A percentile compares a stretch with the other conserved stretches of the same genome.
These are phyloP conservation scores for Boletus sp. DNA, from an alignment of 1,284 basidiomycete genomes.

Conservation along the genomic window DNA sequence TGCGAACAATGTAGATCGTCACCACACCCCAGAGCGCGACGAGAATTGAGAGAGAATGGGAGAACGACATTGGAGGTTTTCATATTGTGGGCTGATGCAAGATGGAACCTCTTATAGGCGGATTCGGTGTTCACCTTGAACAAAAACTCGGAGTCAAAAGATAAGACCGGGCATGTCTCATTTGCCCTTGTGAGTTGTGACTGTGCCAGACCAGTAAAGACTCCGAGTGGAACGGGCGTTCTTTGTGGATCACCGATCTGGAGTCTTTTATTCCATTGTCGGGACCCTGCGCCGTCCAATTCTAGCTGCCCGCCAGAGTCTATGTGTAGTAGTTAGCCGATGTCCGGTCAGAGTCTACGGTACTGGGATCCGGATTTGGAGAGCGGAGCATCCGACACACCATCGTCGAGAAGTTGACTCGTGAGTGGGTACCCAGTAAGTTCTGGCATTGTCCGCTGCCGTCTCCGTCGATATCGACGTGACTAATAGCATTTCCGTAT, in stretches of 20 bases:
- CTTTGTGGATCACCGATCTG: background rate
- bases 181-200: conserved; percentile 21
- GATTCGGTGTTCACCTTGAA: conserved; percentile 10
- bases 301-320: too few relatives aligned
- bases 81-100: conserved; percentile 1
- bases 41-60: conserved; percentile 16
- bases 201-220: background rate
- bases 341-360: too few relatives aligned
- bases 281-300: too few relatives aligned
- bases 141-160: conserved; percentile 11
- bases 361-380: background rate
- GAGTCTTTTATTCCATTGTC: background rate
- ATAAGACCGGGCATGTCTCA: conserved; percentile 7
- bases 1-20: conserved; percentile 20
- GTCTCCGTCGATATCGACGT: too few relatives aligned
- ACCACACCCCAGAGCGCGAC: conserved; percentile 25
- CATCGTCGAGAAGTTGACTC: too few relatives aligned
- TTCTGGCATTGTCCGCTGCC: too few relatives aligned
- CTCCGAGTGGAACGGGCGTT: background rate
- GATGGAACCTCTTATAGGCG: conserved; percentile 22
- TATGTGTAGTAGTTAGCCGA: too few relatives aligned
- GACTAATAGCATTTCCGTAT: too few relatives aligned
- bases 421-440: too few relatives aligned
- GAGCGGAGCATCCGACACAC: too few relatives aligned
- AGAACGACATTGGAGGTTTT: conserved; percentile 19